These are phyloP conservation scores for Aspergillus quadrilineatus DNA, from an alignment of 2,329 filamentous ascomycete genomes.

Conservation along the genomic window DNA sequence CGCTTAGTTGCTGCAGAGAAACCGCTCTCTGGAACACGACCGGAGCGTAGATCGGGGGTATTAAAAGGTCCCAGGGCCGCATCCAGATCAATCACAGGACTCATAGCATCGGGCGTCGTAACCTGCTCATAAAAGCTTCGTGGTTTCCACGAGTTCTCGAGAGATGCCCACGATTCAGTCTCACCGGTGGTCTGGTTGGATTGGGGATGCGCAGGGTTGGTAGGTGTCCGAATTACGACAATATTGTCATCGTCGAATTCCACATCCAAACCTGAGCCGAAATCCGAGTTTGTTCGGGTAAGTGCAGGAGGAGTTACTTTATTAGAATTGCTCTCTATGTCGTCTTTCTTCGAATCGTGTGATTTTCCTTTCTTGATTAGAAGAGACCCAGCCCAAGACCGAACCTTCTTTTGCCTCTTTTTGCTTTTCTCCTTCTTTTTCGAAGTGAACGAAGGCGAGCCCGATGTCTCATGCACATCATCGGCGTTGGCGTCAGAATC, in stretches of 20 bases:
- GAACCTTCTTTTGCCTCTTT: conserved; percentile 71
- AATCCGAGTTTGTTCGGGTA: conserved; percentile 42
- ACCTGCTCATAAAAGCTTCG: conserved; percentile 46
- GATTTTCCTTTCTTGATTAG: conserved; percentile 51
- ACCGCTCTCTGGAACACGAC: conserved; percentile 32
- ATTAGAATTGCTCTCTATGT: conserved; percentile 35
- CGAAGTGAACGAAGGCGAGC: conserved; percentile 25
- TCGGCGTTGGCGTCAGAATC: conserved; percentile 33
- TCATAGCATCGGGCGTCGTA: conserved; percentile 63
- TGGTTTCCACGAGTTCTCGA: conserved; percentile 45
- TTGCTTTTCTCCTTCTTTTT: conserved; percentile 37
- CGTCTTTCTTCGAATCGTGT: conserved; percentile 44
- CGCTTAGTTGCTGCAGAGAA: conserved; percentile 43
- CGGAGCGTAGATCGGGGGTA: conserved; percentile 54
- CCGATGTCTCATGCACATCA: conserved; percentile 23
- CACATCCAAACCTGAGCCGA: conserved; percentile 45
- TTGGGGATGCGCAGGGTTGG: conserved; percentile 35
- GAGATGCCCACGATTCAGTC: conserved; percentile 18
- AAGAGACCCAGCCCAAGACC: conserved; percentile 57
- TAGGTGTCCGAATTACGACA: conserved; percentile 47
- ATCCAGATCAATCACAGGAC: conserved; percentile 88
- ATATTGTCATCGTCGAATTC: conserved; percentile 52
- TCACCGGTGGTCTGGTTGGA: conserved; percentile 22
- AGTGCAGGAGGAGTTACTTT: conserved; percentile 45
- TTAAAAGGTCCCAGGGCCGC: conserved; percentile 91